Evolutionary conservation across 2,329 filamentous ascomycete genomes (phyloP), one percentile per base, ranked within the genome.

Genomic region (Drechslerella stenobrocha): DNA sequence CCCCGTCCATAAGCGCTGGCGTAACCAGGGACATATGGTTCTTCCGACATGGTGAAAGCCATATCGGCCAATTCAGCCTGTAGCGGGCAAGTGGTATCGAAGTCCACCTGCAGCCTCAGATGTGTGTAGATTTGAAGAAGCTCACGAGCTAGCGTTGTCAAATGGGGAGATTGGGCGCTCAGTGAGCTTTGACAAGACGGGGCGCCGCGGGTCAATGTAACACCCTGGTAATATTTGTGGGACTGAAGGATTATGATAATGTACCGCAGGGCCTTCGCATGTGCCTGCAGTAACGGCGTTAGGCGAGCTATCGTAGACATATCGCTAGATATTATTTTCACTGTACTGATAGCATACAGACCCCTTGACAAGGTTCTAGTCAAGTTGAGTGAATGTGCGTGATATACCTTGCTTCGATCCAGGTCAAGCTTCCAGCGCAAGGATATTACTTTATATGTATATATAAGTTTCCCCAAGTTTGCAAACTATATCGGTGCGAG

Each of bases 61-160:
- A 58, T 50, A 20, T 58, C 34, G 45, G 1, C 30, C 7, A 32
- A 18, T 32, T 50, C 53, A 2, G 45, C 28, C 22, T 58, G 40
- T 6, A 58, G 9, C 8, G 30, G 32, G 18, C 37, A 37, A 11
- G 8, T 20, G 6, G 18, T 4, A 18, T 26, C 24, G 7, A 2
- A 15, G n/a, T 22, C 22, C 2, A 18, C 30, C 30, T 11, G 6
- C 13, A 6, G 2, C 15, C 23, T n/a, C 15, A 52, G 15, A 23
- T 52, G 20, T 22, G 35, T 11, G 20, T 34, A 24, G 26, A 52
- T 40, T 23, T 13, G 3, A 15, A 52, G 6, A 26, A 40, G 30
- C 2, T 40, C n/a, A 3, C 30, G 11, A 8, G 37, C 15, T 3
- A 52, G 32, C 1, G 6, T 8, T 3, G 1, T 24, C n/a, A 52